Evolutionary conservation across 1,284 basidiomycete genomes (phyloP).

Genomic region (Phaffia rhodozyma): DNA sequence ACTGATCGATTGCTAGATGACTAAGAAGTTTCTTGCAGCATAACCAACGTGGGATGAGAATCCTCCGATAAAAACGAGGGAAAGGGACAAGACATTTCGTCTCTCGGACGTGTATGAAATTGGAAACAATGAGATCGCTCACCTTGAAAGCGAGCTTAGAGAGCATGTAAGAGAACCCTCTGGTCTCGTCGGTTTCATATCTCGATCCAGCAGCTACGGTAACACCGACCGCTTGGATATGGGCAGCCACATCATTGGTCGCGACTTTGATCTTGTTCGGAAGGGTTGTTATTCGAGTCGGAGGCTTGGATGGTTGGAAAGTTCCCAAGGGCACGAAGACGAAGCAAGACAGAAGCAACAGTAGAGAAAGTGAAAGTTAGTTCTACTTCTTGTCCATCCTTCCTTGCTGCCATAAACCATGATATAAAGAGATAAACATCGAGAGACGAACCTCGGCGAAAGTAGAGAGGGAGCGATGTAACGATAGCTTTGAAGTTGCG

Average conservation of each 20-base stretch:
- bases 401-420: not conserved
- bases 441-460: constrained; percentile 10
- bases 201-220: constrained; percentile 89
- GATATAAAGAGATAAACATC: not conserved
- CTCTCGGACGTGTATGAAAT: not conserved
- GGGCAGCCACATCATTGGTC: constrained; percentile 79
- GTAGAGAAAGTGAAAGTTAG: not conserved
- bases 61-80: not conserved
- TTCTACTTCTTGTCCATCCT: no score
- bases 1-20: constrained; percentile 6
- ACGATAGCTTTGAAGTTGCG: not conserved
- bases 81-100: not conserved
- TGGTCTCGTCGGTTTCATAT: constrained; percentile 66
- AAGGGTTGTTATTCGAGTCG: constrained; percentile 55
- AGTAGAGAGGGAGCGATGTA: not conserved
- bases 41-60: not conserved
- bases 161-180: constrained; percentile 80
- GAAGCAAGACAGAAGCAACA: not conserved
- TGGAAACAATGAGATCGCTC: constrained; percentile 21
- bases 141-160: constrained; percentile 97
- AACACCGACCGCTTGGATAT: constrained; percentile 87
- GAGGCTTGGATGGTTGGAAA: not conserved
- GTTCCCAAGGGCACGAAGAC: not conserved
- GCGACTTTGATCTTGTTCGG: constrained; percentile 87
- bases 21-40: not conserved